phyloP scores from a whole-genome alignment of 805 yeast species.

The Huiozyma naganishii region DNA sequence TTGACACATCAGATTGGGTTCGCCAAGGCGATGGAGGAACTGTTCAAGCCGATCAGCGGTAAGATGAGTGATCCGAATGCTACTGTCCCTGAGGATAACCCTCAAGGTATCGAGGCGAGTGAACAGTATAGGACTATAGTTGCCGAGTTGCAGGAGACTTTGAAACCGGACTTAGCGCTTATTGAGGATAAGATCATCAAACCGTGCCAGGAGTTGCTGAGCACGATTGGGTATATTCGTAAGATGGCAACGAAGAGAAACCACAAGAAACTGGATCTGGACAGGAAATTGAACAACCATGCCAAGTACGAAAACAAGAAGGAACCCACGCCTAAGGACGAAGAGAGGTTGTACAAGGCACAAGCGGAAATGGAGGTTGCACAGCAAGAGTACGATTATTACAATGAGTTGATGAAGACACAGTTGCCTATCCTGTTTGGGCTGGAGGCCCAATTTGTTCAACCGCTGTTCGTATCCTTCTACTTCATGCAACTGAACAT shows the following conservation, averaged over 20 bases:
- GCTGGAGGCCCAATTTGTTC: slow-evolving; percentile 84
- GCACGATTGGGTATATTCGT: slow-evolving; percentile 70
- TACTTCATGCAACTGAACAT: slow-evolving; percentile 97
- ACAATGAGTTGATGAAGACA: slow-evolving; percentile 84
- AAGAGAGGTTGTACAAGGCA: slow-evolving; percentile 77
- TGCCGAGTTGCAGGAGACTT: slow-evolving; percentile 68
- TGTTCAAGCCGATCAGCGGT: slow-evolving; percentile 93
- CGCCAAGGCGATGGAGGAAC: slow-evolving; percentile 90
- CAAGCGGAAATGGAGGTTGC: slow-evolving; percentile 87
- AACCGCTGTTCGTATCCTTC: slow-evolving; percentile 86
- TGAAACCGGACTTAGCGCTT: slow-evolving; percentile 87
- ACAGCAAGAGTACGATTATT: slow-evolving; percentile 90
- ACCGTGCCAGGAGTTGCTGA: slow-evolving; percentile 85
- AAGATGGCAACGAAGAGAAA: slow-evolving; percentile 94
- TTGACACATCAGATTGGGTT: slow-evolving; percentile 87
- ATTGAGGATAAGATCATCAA: slow-evolving; percentile 81
- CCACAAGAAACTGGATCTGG: slow-evolving; percentile 90
- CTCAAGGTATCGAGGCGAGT: slow-evolving; percentile 91
- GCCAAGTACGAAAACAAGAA: slow-evolving; percentile 71
- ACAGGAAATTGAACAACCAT: slow-evolving; percentile 62
- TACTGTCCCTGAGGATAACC: slow-evolving; percentile 82
- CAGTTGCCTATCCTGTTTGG: slow-evolving; percentile 83
- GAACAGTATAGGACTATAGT: slow-evolving; percentile 86
- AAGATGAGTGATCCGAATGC: slow-evolving; percentile 83
- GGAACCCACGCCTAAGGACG: slow-evolving; percentile 80